A percentile compares a stretch with the other conserved stretches of the same genome.
phyloP scores from a whole-genome alignment of 2,329 filamentous ascomycete species.

The Cladosporium cucumerinum region DNA sequence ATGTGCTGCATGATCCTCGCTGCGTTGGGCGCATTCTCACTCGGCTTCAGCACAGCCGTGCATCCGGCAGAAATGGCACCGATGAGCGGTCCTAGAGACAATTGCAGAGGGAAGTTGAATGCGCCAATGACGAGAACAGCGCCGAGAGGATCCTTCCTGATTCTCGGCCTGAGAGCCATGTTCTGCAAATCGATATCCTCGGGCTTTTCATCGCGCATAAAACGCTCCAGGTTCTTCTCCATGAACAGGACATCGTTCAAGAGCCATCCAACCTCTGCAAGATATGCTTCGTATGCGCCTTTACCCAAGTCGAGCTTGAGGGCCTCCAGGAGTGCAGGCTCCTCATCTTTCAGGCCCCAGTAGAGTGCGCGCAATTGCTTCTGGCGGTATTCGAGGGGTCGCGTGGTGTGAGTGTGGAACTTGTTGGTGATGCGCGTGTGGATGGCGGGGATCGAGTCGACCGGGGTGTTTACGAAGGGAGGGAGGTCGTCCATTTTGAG shows the following conservation, averaged over 20 bases:
- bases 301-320: conserved; percentile 76
- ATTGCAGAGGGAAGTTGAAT: conserved; percentile 89
- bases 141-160: conserved; percentile 85
- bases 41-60: conserved; percentile 86
- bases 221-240: conserved; percentile 73
- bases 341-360: conserved; percentile 82
- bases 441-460: conserved; percentile 63
- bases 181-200: conserved; percentile 67
- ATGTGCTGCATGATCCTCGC: conserved; percentile 79
- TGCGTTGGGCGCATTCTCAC: conserved; percentile 72
- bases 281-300: conserved; percentile 66
- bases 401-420: conserved; percentile 79
- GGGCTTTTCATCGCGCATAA: conserved; percentile 76
- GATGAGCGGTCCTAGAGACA: conserved; percentile 73
- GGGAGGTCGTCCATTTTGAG: conserved; percentile 30
- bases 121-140: conserved; percentile 78
- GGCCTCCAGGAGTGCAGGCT: conserved; percentile 69
- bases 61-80: conserved; percentile 92
- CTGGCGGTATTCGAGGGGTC: conserved; percentile 75
- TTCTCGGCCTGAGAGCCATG: conserved; percentile 66
- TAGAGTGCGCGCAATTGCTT: conserved; percentile 90
- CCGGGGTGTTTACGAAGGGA: conserved; percentile 50
- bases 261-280: conserved; percentile 74
- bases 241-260: conserved; percentile 78
- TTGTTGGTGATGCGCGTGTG: conserved; percentile 61